Evolutionary conservation across 1,284 basidiomycete species (phyloP).

Genomic region (Rhizopogon parksii): DNA sequence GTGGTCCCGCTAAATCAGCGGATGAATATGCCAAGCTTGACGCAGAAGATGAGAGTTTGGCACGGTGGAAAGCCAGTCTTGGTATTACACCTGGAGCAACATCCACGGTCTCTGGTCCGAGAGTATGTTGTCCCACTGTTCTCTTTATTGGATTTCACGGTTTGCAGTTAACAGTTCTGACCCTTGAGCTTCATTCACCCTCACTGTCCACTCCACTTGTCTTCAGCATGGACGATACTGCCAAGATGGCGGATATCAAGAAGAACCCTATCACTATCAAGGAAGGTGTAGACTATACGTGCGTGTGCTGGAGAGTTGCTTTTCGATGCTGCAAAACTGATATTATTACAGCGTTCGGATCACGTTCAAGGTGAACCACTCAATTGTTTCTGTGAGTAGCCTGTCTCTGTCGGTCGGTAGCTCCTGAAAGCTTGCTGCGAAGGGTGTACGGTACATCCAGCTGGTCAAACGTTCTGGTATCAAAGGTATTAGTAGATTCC

Average conservation of each 20-base stretch:
- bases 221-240: conserved; percentile 49
- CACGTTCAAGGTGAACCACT: conserved; percentile 77
- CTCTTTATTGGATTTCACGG: neutral
- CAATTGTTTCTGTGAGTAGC: conserved; percentile 67
- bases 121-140: conserved; percentile 35
- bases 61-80: conserved; percentile 86
- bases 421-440: conserved; percentile 10
- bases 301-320: conserved; percentile 16
- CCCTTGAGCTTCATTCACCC: conserved; percentile 62
- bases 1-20: conserved; percentile 49
- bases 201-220: conserved; percentile 53
- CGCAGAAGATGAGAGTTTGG: conserved; percentile 78
- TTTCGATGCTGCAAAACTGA: conserved; percentile 6
- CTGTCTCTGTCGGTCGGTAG: neutral
- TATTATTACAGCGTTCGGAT: conserved; percentile 55
- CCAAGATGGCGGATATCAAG: conserved; percentile 45
- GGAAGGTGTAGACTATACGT: conserved; percentile 83
- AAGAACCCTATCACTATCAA: conserved; percentile 74
- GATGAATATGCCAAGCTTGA: conserved; percentile 75
- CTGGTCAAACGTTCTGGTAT: conserved; percentile 73
- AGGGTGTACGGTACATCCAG: conserved; percentile 83
- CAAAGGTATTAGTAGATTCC: conserved; percentile 39
- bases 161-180: conserved; percentile 57
- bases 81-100: conserved; percentile 62
- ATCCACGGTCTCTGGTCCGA: conserved; percentile 45